Evolutionary conservation across 2,329 filamentous ascomycete genomes (phyloP), one percentile per base, ranked within the genome.

Genomic region (Colletotrichum higginsianum): DNA sequence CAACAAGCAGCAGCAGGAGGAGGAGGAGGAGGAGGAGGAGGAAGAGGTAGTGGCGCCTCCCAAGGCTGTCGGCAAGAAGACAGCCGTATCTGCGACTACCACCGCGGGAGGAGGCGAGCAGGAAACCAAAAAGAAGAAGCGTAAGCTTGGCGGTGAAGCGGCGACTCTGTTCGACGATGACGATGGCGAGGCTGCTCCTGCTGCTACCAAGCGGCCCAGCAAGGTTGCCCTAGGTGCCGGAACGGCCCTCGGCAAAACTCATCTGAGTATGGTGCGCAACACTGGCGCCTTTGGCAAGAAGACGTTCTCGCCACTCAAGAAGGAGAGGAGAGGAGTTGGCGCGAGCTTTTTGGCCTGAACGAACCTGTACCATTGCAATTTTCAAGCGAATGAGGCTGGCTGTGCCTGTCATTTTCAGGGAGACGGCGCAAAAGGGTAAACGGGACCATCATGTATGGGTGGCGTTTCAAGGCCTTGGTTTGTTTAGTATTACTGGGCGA

Each of bases 101-200:
- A 75, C 77, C 30, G 64, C 64, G 23, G 74, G 77, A 57, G 77
- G 74, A 82, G 76, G 79, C 79, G 77, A 67, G 63, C 78, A 67
- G 69, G 83, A 86, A 74, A 83, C 80, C 8, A 88, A 86, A 80
- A 91, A 89, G 79, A 94, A 92, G 86, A 95, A 92, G 84, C 89
- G 92, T 73, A 95, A 94, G 81, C 82, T 94, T 6, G 85, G 93
- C 1, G 90, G 91, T 4, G 84, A 82, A 26, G 86, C 87, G 26
- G 89, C 88, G 58, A 93, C 90, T 3, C 79, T 96, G 7, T 94
- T 96, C 70, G 91, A 92, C 11, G 91, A 91, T 5, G 92, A 93
- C 11, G 87, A 85, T 6, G 89, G 81, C 13, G 89, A 89, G 71
- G 82, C 78, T 38, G 78, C 77, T 38, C 74, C 38, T 18, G 58